These are phyloP conservation scores for Rhynchosporium agropyri DNA, from an alignment of 2,329 filamentous ascomycete species.

Conservation along the genomic window DNA sequence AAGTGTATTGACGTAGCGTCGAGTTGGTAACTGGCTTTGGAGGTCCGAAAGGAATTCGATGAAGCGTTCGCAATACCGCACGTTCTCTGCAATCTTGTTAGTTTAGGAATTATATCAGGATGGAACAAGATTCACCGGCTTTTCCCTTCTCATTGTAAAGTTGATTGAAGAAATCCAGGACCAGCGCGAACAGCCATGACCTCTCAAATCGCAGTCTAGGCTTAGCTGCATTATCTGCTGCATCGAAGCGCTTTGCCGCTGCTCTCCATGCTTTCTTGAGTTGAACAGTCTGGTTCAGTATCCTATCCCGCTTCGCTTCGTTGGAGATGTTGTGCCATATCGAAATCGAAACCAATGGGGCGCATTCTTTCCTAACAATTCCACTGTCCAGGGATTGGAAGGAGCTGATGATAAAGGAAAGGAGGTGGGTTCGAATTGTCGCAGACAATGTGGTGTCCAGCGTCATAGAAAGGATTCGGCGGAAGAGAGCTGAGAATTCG, in stretches of 20 bases:
- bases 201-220: constrained; percentile 85
- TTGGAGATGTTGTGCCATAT: constrained; percentile 93
- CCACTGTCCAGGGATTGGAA: constrained; percentile 92
- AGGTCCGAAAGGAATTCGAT: constrained; percentile 88
- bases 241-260: constrained; percentile 81
- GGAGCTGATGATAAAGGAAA: constrained; percentile 86
- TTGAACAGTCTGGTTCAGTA: constrained; percentile 72
- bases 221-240: constrained; percentile 78
- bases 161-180: constrained; percentile 78
- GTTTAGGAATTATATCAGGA: constrained; percentile 26
- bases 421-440: constrained; percentile 75
- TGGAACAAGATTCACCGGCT: constrained; percentile 45
- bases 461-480: constrained; percentile 84
- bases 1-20: constrained; percentile 89
- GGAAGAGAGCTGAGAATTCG: constrained; percentile 88
- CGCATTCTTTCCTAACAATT: constrained; percentile 93
- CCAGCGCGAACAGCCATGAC: constrained; percentile 86
- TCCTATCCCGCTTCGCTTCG: constrained; percentile 71
- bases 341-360: constrained; percentile 88
- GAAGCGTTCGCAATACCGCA: constrained; percentile 90
- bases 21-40: constrained; percentile 89
- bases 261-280: constrained; percentile 91
- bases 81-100: constrained; percentile 54
- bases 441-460: constrained; percentile 69
- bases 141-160: constrained; percentile 62